These are phyloP conservation scores for Arctium lappa DNA, from an alignment of 129 eudicot species.

Conservation along the genomic window DNA sequence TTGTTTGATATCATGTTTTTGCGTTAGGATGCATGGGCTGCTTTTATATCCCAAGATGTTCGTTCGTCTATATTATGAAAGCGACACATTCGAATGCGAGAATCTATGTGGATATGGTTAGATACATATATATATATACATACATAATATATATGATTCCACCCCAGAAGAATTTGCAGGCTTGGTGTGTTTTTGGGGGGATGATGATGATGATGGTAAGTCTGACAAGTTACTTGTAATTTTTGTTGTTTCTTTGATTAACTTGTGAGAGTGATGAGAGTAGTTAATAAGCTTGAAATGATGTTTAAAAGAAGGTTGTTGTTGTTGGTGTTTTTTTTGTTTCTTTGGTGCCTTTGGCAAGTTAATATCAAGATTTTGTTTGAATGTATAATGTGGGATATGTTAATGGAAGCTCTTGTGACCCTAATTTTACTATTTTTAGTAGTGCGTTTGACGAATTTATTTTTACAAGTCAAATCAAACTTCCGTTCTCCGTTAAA, in stretches of 20 bases:
- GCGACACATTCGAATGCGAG: neutral
- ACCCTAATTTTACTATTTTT: too few species aligned
- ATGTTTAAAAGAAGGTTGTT: constrained; percentile 10
- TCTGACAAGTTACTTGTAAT: constrained; percentile 18
- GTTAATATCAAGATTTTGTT: neutral
- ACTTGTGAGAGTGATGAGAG: constrained; percentile 12
- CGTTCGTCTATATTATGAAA: constrained; percentile 26
- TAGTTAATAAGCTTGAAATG: constrained; percentile 12
- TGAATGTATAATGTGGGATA: neutral
- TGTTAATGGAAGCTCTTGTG: neutral
- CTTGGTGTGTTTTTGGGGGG: constrained; percentile 11
- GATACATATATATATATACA: neutral
- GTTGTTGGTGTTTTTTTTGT: neutral
- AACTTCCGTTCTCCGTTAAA: too few species aligned
- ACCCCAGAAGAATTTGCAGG: neutral
- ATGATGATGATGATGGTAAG: constrained; percentile 13
- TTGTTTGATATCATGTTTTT: constrained; percentile 9
- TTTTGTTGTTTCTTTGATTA: constrained; percentile 6
- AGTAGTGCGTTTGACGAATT: too few species aligned
- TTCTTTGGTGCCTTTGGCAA: neutral
- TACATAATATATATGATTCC: neutral
- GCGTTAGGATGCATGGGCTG: constrained; percentile 81
- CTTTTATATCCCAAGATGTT: constrained; percentile 55
- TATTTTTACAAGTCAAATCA: too few species aligned
- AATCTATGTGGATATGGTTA: constrained; percentile 8